phyloP scores from a whole-genome alignment of 768 basidiomycete genomes.

The Postia placenta region DNA sequence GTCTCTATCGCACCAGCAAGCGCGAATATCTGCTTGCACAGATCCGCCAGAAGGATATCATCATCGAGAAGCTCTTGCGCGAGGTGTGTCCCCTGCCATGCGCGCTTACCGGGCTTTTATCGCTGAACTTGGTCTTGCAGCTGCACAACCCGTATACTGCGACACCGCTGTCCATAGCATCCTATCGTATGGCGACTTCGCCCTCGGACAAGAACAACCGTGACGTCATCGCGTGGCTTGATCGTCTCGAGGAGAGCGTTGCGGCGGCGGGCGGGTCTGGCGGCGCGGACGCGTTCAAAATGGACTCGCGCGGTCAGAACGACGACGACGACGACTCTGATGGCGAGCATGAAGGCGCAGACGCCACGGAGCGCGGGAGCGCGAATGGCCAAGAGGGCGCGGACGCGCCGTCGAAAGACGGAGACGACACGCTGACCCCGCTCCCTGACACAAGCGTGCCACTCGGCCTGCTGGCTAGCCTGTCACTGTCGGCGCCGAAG shows the following conservation, averaged over 20 bases:
- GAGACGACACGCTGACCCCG: conserved; percentile 35
- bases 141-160: conserved; percentile 78
- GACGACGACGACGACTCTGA: conserved; percentile 25
- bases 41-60: conserved; percentile 81
- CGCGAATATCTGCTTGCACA: conserved; percentile 82
- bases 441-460: conserved; percentile 71
- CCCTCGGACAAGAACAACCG: conserved; percentile 66
- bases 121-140: conserved; percentile 33
- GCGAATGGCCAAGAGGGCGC: not conserved
- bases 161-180: conserved; percentile 73
- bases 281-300: conserved; percentile 40
- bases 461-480: conserved; percentile 66
- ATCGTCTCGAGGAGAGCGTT: conserved; percentile 57
- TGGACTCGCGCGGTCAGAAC: conserved; percentile 28
- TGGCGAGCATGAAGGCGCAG: conserved; percentile 14
- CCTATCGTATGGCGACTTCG: conserved; percentile 73
- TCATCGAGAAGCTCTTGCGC: conserved; percentile 81
- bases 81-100: conserved; percentile 40
- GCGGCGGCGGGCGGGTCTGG: conserved; percentile 40
- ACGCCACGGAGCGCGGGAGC: conserved; percentile 20
- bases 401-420: conserved; percentile 16
- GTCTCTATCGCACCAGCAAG: conserved; percentile 48
- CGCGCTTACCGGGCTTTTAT: conserved; percentile 1
- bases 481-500: conserved; percentile 55
- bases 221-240: conserved; percentile 70